Base-by-base conservation (phyloP, 2,329 filamentous ascomycete genomes). In the Fusarium nodosum region DNA sequence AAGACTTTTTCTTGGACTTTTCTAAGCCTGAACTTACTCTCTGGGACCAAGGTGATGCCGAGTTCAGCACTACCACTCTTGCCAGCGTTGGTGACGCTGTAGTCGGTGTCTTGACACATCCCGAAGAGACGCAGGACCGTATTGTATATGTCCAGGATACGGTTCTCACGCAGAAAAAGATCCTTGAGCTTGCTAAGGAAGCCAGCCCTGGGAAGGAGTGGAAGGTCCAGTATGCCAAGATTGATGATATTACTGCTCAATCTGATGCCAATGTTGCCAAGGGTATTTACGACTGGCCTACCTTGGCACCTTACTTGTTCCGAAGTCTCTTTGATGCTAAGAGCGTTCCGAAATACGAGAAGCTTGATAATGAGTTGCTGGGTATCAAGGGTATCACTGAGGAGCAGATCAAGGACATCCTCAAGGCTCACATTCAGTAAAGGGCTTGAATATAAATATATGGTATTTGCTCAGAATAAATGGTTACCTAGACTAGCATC, bases 101-200 rank as follows among this genome's bases (percentile, higher is more conserved):
- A 0, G 81, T 83, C 1, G 83, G 82, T 0, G 77, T 88, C 3
- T 74, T 89, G 60, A 71, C 73, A 10, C 79, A 88, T 53, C 82
- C 80, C 0, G 81, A 84, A 4, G 82, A 86, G 72, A 89, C 87
- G 1, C 82, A 82, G 74, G 88, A 90, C 72, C 78, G 81, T 6
- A 59, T 74, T 4, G 78, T 89, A 4, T 81, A 80, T 60, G 76
- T 87, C n/a, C 74, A 84, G 9, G 81, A 83, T 28, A 75, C 81
- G 12, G 75, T 79, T 7, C 76, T 82, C 18, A 82, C 83, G 0
- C 86, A 87, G 74, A 82, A 81, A 55, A 75, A 79, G 60, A 60
- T 86, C 1, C 64, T 86, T 2, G 80, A 75, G 1, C 75, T 81
- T 1, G 80, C 86, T 2, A 85, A 90, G 77, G 79, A 84, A 56